Base-by-base conservation (phyloP, 306 rosid species). In the Gleditsia sinensis region DNA sequence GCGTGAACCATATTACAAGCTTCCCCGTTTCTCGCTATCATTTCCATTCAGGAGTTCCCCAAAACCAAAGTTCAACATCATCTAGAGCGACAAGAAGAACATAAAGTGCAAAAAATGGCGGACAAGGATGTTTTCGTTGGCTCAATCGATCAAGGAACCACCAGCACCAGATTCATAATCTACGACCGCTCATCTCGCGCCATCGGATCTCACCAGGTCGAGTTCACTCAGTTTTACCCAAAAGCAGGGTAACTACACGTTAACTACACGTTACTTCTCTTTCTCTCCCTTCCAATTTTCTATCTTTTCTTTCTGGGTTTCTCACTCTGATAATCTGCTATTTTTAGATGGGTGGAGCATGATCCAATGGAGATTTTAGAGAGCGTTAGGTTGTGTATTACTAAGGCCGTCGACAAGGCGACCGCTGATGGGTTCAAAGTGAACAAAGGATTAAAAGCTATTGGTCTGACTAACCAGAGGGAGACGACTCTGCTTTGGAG, bases 401-500 rank as follows among this genome's bases (percentile, higher is more conserved):
- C 85, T 3, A 88, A 87, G 84, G 96, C 98, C 2, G 13, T 91
- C 2, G 96, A 91, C 28, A 94, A 94, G 80, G 96, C 97, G 25
- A 90, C 94, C 0, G 94, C 89, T 3, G 88, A 87, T 30, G 98
- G 98, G 0, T 81, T 84, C 83, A 86, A 89, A 43, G 91, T 94
- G n/a, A 89, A 83, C 33, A 77, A 78, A 9, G 97, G 96, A 0
- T 75, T 94, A 69, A 91, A 91, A 76, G 91, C 92, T 9, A 84
- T 91, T 75, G 98, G 98, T 45, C 55, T 94, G 78, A 94, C 96
- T 67, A 94, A 94, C 80, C 98, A 94, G 86, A 84, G 98, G 43
- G 98, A 94, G 78, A 94, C 98, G 0, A 85, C 91, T 71, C 67
- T 94, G n/a, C 81, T 94, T 42, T 94, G 98, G 98, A 91, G 98